Conservation (phyloP, 1,139 yeast species). For the Blastobotrys elegans region DNA sequence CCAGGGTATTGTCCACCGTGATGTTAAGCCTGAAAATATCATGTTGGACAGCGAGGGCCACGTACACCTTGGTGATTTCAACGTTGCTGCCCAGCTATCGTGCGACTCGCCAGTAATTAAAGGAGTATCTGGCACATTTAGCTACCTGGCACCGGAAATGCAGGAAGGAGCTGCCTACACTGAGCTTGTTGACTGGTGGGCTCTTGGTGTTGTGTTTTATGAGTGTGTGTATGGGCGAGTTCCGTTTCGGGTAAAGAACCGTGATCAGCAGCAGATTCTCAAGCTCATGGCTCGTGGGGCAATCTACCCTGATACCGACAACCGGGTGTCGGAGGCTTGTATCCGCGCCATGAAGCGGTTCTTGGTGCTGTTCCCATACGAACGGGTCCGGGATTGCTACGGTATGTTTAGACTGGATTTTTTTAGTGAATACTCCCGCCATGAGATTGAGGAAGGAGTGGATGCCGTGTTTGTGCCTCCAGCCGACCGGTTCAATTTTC, state of each 20-base stretch:
- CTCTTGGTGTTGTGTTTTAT: slow-evolving; percentile 76
- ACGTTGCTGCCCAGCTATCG: slow-evolving; percentile 39
- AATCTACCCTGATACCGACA: slow-evolving; percentile 20
- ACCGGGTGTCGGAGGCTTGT: slow-evolving; percentile 25
- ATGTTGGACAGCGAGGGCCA: slow-evolving; percentile 64
- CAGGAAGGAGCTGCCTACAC: slow-evolving; percentile 63
- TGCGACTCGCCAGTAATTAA: slow-evolving; percentile 33
- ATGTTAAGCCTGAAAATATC: slow-evolving; percentile 67
- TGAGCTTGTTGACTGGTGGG: slow-evolving; percentile 85
- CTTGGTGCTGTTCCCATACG: slow-evolving; percentile 20
- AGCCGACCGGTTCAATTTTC: slow-evolving; percentile 1
- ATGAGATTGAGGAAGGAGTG: slow-evolving; percentile 13
- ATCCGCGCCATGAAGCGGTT: slow-evolving; percentile 25
- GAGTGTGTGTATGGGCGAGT: slow-evolving; percentile 81
- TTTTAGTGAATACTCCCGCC: slow-evolving; percentile 18
- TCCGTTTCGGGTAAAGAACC: slow-evolving; percentile 63
- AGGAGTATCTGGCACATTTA: slow-evolving; percentile 82
- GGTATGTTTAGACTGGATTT: slow-evolving; percentile 22
- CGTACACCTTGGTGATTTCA: slow-evolving; percentile 68
- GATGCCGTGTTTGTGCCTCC: slow-evolving; percentile 14
- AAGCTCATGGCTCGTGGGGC: slow-evolving; percentile 17
- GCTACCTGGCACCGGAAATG: slow-evolving; percentile 88
- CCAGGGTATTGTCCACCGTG: slow-evolving; percentile 60
- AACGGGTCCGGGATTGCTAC: slow-evolving; percentile 19
- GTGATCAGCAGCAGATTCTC: slow-evolving; percentile 17